Base-by-base conservation (phyloP, 2,329 filamentous ascomycete species). In the Penicillium sp. region DNA sequence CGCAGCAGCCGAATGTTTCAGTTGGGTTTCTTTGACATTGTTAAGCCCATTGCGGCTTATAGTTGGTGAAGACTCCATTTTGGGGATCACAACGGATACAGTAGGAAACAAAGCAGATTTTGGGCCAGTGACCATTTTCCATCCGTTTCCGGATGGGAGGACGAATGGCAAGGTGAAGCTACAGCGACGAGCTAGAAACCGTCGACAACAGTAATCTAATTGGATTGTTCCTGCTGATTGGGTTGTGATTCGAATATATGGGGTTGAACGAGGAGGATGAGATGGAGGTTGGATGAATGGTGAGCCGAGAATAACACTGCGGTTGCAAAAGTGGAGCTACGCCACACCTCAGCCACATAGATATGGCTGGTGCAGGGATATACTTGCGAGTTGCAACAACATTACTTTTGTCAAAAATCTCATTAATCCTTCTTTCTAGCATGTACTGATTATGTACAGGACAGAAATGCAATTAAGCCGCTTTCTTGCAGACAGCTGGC, bases 31-130 rank as follows among this genome's bases (percentile, higher is more conserved):
- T n/a, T 46, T 53, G 38, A 38, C 21, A 29, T 49, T 57, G 9
- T 52, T 56, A 23, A 62, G 45, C 17, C 29, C 46, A 44, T 19
- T 50, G 29, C 54, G 21, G 19, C 52, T 59, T 15, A 58, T 47
- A 6, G 54, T 35, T 13, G 51, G 59, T 30, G 62, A 58, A 35
- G 48, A 45, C 31, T 65, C 59, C 67, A 66, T 65, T 53, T 67
- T 69, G 8, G 67, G 67, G 2, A 69, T 60, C 21, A 69, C 62
- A 13, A 67, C 51, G 13, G 62, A n/a, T 53, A 58, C 56, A 17
- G 60, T 50, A 15, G 65, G 58, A 47, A 44, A 47, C 23, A 48
- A 30, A 15, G 38, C 47, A 23, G 46, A 5, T 44, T 60, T 63
- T 48, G 56, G 48, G 30, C 51, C 31, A 26, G n/a, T 48, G 26